phyloP scores from a whole-genome alignment of 2,329 filamentous ascomycete species.

The Fusarium sp. region DNA sequence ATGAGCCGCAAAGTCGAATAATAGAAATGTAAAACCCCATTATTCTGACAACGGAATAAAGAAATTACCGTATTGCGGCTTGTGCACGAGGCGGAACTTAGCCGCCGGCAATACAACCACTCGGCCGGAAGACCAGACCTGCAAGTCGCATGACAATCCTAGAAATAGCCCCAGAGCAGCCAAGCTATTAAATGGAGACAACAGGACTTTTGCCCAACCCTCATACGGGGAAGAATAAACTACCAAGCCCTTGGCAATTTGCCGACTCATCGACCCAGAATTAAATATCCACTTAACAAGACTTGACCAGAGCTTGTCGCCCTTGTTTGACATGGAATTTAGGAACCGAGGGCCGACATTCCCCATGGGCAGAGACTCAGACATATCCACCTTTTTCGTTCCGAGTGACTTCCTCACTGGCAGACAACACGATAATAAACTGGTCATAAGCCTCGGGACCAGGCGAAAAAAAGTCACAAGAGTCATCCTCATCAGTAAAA shows the following conservation, averaged over 20 bases:
- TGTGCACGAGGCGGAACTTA: neutral
- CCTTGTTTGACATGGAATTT: neutral
- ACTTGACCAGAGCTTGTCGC: constrained; percentile 18
- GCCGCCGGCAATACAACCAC: constrained; percentile 2
- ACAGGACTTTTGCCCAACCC: constrained; percentile 13
- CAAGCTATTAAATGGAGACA: constrained; percentile 23
- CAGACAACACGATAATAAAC: neutral
- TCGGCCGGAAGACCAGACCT: neutral
- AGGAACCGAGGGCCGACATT: constrained; percentile 31
- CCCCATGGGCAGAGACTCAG: constrained; percentile 10
- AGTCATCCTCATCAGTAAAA: neutral
- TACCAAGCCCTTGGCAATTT: constrained; percentile 30
- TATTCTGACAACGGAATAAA: neutral
- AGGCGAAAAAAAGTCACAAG: neutral
- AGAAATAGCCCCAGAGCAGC: neutral
- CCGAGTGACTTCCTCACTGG: neutral
- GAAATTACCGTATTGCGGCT: neutral
- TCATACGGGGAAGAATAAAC: constrained; percentile 6
- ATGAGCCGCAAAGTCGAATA: neutral
- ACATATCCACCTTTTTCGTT: constrained; percentile 1
- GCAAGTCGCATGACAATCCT: constrained; percentile 19
- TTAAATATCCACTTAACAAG: constrained; percentile 30
- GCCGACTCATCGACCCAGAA: constrained; percentile 1
- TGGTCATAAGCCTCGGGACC: neutral
- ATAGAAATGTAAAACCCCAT: neutral